These are phyloP conservation scores for Tricholoma sp. DNA, from an alignment of 768 basidiomycete genomes.

Conservation along the genomic window DNA sequence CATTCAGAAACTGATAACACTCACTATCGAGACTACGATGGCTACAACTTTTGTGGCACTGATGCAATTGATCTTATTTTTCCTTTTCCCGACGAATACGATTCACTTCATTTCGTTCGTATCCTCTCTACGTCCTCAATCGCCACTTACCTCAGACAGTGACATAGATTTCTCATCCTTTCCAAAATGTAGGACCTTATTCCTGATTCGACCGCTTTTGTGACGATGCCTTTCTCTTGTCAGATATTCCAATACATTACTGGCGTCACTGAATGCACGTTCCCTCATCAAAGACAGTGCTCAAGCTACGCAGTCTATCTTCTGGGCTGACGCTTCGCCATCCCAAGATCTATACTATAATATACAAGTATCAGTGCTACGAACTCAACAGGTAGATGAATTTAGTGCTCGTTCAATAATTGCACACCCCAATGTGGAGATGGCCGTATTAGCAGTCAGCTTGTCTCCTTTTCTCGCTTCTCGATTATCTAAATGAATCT, in stretches of 20 bases:
- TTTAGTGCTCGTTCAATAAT: background rate
- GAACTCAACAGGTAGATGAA: background rate
- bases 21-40: too few relatives aligned
- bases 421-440: too few relatives aligned
- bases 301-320: background rate
- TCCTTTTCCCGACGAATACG: too few relatives aligned
- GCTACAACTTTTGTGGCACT: too few relatives aligned
- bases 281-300: background rate
- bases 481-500: too few relatives aligned
- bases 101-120: too few relatives aligned
- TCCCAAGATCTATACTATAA: background rate
- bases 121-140: too few relatives aligned
- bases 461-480: too few relatives aligned
- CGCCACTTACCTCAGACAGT: too few relatives aligned
- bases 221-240: background rate
- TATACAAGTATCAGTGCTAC: background rate
- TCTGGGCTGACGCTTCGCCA: background rate
- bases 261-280: conserved; percentile 10
- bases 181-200: background rate
- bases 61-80: too few relatives aligned
- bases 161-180: too few relatives aligned
- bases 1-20: conserved; percentile 5
- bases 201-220: background rate
- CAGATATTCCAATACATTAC: conserved; percentile 8
- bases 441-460: too few relatives aligned